These are phyloP conservation scores for Colletotrichum filicis DNA, from an alignment of 2,329 filamentous ascomycete species.

Conservation along the genomic window DNA sequence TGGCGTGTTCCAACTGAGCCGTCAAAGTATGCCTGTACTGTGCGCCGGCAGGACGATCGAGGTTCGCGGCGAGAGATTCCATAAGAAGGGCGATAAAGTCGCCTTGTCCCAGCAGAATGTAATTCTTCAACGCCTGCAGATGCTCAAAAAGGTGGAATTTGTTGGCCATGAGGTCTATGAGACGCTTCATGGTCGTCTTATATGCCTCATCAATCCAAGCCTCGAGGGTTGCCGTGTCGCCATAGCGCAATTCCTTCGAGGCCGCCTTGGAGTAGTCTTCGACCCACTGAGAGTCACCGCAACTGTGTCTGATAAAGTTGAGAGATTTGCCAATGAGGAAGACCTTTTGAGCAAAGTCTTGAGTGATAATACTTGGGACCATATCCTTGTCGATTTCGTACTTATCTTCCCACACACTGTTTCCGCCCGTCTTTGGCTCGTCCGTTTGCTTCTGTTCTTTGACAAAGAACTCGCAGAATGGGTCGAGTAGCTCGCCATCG, in stretches of 20 bases:
- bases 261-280: slow-evolving; percentile 93
- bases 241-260: slow-evolving; percentile 91
- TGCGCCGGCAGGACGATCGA: slow-evolving; percentile 94
- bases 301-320: slow-evolving; percentile 97
- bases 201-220: slow-evolving; percentile 97
- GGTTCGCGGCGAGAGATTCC: slow-evolving; percentile 92
- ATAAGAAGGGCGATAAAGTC: slow-evolving; percentile 98
- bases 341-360: slow-evolving; percentile 94
- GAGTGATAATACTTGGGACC: slow-evolving; percentile 92
- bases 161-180: slow-evolving; percentile 92
- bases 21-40: slow-evolving; percentile 97
- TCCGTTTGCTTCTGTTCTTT: slow-evolving; percentile 76
- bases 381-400: slow-evolving; percentile 87
- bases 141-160: slow-evolving; percentile 97
- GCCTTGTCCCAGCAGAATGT: slow-evolving; percentile 92
- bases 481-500: slow-evolving; percentile 96
- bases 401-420: slow-evolving; percentile 98
- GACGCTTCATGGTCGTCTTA: slow-evolving; percentile 95
- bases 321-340: slow-evolving; percentile 97
- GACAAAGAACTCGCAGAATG: slow-evolving; percentile 95
- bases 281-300: slow-evolving; percentile 93
- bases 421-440: slow-evolving; percentile 52
- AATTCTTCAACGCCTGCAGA: slow-evolving; percentile 90
- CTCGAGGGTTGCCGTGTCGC: slow-evolving; percentile 91
- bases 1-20: slow-evolving; percentile 97